These are phyloP conservation scores for Sorghum bicolor DNA, from an alignment of 176 grass and related monocot species.

Conservation along the genomic window Sorghum_bicolor_NCBIv3 NC_012871.2:74164501-74165000, in stretches of 20 bases:
- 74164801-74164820: too few relatives aligned
- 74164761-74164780: too few relatives aligned
- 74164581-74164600: slow-evolving; percentile 43
- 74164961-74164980: too few relatives aligned
- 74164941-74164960: neutral
- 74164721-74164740: neutral
- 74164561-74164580: slow-evolving; percentile 70
- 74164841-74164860: too few relatives aligned
- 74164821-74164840: too few relatives aligned
- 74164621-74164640: neutral
- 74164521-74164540: slow-evolving; percentile 53
- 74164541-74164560: slow-evolving; percentile 98
- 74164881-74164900: too few relatives aligned
- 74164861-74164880: too few relatives aligned
- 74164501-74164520: slow-evolving; percentile 57
- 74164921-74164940: too few relatives aligned
- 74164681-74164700: neutral
- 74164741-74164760: neutral
- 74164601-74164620: accelerated
- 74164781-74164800: too few relatives aligned
- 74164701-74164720: neutral
- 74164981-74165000: too few relatives aligned
- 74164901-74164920: too few relatives aligned
- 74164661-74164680: neutral
- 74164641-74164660: neutral